A percentile compares a stretch with the other conserved stretches of the same genome.
phyloP scores from a whole-genome alignment of 345 rosid genomes.

The Rhodamnia argentea region DNA sequence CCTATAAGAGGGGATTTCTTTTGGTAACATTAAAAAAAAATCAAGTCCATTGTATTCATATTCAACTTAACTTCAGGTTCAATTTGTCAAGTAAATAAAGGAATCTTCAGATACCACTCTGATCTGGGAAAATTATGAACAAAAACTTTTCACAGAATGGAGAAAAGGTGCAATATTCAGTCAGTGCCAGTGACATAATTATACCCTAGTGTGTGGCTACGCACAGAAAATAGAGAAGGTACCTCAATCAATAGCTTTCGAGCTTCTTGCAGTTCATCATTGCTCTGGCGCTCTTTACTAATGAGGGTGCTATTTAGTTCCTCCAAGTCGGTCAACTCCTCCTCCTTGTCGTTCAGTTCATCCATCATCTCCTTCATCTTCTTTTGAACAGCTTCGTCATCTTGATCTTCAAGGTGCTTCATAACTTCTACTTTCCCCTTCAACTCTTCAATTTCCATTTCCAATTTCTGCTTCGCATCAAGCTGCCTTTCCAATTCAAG shows the following conservation, averaged over 20 bases:
- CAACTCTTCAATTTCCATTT: constrained; percentile 80
- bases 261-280: constrained; percentile 44
- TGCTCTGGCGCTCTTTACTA: constrained; percentile 42
- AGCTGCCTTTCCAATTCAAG: constrained; percentile 57
- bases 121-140: not conserved
- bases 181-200: not conserved
- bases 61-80: not conserved
- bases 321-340: constrained; percentile 24
- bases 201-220: not conserved
- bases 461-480: constrained; percentile 65
- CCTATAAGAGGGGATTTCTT: not conserved
- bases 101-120: not conserved
- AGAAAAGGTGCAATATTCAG: not conserved
- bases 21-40: not conserved
- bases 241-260: constrained; percentile 30
- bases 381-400: constrained; percentile 54
- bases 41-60: not conserved
- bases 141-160: not conserved
- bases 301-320: constrained; percentile 22
- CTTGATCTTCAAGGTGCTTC: constrained; percentile 68
- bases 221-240: not conserved
- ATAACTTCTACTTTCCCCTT: constrained; percentile 74
- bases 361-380: constrained; percentile 64
- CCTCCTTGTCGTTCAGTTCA: constrained; percentile 41
- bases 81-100: not conserved